Evolutionary conservation across 2,329 filamentous ascomycete species (phyloP).

Genomic region (Immersiporthe knoxdaviesiana): DNA sequence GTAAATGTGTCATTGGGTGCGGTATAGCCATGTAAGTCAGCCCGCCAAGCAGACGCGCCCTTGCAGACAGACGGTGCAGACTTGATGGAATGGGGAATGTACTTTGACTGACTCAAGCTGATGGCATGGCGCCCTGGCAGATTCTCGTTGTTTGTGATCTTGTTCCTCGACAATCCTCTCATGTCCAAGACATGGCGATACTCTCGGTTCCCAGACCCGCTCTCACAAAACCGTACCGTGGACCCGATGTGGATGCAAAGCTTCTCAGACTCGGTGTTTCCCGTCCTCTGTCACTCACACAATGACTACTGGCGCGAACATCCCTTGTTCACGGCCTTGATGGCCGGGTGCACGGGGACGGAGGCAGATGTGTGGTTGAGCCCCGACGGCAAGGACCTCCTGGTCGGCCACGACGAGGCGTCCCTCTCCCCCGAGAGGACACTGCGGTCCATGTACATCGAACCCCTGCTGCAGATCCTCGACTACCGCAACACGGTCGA

Average conservation of each 20-base stretch:
- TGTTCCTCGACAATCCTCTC: background rate
- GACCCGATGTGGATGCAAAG: background rate
- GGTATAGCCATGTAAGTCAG: background rate
- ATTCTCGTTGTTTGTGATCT: background rate
- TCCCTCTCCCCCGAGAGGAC: background rate
- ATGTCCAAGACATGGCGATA: background rate
- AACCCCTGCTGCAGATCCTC: background rate
- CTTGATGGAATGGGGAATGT: background rate
- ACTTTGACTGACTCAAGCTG: background rate
- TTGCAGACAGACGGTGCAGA: background rate
- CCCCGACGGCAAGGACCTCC: background rate
- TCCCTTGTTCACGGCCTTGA: background rate
- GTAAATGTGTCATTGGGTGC: background rate
- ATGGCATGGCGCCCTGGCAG: background rate
- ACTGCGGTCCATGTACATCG: background rate
- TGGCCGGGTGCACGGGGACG: background rate
- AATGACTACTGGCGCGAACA: background rate
- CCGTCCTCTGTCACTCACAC: background rate
- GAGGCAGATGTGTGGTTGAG: background rate
- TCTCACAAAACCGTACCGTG: background rate
- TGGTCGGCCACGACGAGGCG: background rate
- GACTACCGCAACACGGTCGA: slow-evolving; percentile 3
- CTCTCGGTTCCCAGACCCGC: background rate
- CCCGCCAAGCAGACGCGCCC: background rate
- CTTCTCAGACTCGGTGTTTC: background rate